Base-by-base conservation (phyloP, 495 filamentous ascomycete species). In the Aspergillus steynii region DNA sequence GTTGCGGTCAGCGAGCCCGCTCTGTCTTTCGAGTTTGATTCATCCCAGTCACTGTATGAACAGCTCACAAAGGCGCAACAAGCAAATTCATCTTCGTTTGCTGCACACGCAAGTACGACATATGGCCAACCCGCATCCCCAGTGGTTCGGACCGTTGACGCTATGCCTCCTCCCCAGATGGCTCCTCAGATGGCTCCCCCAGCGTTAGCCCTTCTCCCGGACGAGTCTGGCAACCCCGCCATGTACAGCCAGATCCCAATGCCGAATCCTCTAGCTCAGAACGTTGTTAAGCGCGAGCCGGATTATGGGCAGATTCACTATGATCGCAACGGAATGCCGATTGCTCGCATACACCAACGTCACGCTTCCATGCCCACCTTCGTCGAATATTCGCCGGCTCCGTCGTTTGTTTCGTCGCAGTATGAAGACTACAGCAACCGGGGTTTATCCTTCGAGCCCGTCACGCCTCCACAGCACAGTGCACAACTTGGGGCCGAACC, bases 31-130 rank as follows among this genome's bases (percentile, higher is more conserved):
- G 92, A 98, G 77, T 99, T 97, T 76, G 95, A 99, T 77, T 97
- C 95, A 57, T 98, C 96, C 47, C 95, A 99, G 77, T 97, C 95
- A 65, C 86, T 99, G 58, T 99, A 96, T 77, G 95, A 99, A 83
- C 96, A 98, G 79, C 90, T 99, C 84, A 98, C 95, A 68, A 99
- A 98, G 81, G 92, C 94, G 34, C 96, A 99, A 79, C 96, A 98
- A 84, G 92, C 92, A 72, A 98, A 95, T 78, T 91, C 92, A 37
- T 97, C 94, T 28, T 96, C 94, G 29, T 97, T 97, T 83, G 91
- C 86, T 79, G 90, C 89, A 63, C 91, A 94, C 71, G 86, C 90
- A 73, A 82, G 78, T 79, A 85, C 80, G 70, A 86, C 89, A 74
- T 93, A 87, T 82, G 86, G 90, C 71, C 90, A 91, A 77, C 88